These are phyloP conservation scores for Xanthoconium stramineum DNA, from an alignment of 768 basidiomycete genomes.

Conservation along the genomic window DNA sequence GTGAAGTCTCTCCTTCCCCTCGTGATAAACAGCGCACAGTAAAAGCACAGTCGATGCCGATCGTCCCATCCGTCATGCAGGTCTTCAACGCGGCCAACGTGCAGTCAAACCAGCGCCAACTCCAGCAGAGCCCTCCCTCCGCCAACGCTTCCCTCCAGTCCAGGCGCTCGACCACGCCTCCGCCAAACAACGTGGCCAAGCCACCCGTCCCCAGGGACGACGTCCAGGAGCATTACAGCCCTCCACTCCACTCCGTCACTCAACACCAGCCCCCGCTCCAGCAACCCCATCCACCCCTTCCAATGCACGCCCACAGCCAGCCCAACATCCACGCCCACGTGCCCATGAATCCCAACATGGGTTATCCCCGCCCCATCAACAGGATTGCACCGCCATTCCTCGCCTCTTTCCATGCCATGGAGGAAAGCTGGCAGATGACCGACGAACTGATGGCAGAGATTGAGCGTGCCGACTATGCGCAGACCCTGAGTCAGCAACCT, in stretches of 20 bases:
- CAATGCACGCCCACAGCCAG: conserved; percentile 24
- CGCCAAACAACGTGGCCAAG: conserved; percentile 33
- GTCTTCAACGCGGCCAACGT: conserved; percentile 40
- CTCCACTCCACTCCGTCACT: conserved; percentile 35
- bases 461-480: conserved; percentile 66
- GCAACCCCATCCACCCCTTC: conserved; percentile 32
- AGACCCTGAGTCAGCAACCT: conserved; percentile 46
- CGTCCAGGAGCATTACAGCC: conserved; percentile 41
- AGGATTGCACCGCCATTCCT: conserved; percentile 57
- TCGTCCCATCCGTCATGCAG: conserved; percentile 56
- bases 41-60: conserved; percentile 61
- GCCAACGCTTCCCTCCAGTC: conserved; percentile 34
- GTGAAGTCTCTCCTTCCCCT: conserved; percentile 43
- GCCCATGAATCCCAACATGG: conserved; percentile 34
- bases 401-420: conserved; percentile 49
- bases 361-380: conserved; percentile 64
- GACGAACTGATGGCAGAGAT: conserved; percentile 69
- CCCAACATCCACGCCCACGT: conserved; percentile 24
- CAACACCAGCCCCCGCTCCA: conserved; percentile 35
- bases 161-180: conserved; percentile 32
- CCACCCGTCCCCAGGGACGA: conserved; percentile 17
- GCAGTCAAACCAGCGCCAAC: conserved; percentile 37
- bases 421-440: conserved; percentile 65
- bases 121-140: conserved; percentile 35
- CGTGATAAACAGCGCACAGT: conserved; percentile 48